Conservation (phyloP, 805 yeast genomes). For the Tetrapisispora iriomotensis region DNA sequence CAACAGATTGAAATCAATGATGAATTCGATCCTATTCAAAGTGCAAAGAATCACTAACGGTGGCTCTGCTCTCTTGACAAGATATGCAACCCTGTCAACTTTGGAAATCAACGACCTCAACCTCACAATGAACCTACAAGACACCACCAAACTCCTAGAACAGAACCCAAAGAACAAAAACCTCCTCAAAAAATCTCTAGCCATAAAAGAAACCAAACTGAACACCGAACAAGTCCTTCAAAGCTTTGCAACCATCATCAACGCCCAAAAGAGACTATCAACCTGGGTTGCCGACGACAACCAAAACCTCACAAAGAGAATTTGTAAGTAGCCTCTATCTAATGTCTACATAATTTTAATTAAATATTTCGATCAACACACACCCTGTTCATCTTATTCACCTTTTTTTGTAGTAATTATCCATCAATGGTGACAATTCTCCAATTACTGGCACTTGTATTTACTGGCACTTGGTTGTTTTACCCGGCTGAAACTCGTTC, state of each 20-base stretch:
- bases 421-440: too few relatives aligned
- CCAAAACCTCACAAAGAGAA: slow-evolving; percentile 37
- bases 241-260: slow-evolving; percentile 25
- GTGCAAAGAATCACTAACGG: slow-evolving; percentile 49
- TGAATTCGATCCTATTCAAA: slow-evolving; percentile 36
- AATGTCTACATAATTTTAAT: too few relatives aligned
- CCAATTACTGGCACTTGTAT: too few relatives aligned
- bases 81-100: slow-evolving; percentile 40
- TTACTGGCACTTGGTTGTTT: too few relatives aligned
- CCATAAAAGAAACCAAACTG: slow-evolving; percentile 36
- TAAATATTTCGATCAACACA: too few relatives aligned
- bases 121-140: slow-evolving; percentile 2
- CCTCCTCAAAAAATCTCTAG: slow-evolving; percentile 20
- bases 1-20: slow-evolving; percentile 31
- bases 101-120: slow-evolving; percentile 25
- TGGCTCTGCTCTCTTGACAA: slow-evolving; percentile 46
- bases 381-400: too few relatives aligned
- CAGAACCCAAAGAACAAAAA: slow-evolving; percentile 12
- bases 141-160: slow-evolving; percentile 6
- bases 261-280: slow-evolving; percentile 43
- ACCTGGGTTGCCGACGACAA: slow-evolving; percentile 55
- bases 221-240: slow-evolving; percentile 25
- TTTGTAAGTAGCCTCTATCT: slow-evolving; percentile 11
- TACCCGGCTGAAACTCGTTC: neutral
- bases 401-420: too few relatives aligned